phyloP scores from a whole-genome alignment of 164 flowering plant species.

The Taxillus chinensis region DNA sequence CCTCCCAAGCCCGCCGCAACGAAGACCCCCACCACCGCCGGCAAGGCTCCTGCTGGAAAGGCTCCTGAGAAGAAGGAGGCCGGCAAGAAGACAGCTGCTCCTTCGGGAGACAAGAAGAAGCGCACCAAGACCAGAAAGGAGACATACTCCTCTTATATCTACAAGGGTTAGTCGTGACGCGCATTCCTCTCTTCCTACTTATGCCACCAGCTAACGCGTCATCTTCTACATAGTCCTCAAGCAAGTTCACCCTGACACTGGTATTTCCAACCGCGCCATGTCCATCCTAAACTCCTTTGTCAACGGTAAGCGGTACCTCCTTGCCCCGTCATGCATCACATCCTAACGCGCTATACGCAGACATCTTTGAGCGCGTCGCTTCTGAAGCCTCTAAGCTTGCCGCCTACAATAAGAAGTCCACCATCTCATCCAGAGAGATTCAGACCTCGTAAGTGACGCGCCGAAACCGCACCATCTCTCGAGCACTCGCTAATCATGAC shows the following conservation, averaged over 20 bases:
- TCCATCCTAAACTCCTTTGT: slow-evolving; percentile 23
- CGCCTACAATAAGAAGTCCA: slow-evolving; percentile 22
- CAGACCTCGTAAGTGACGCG: too few relatives aligned
- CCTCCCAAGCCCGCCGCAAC: too few relatives aligned
- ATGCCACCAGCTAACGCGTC: slow-evolving; percentile 16
- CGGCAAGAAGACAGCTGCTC: background rate
- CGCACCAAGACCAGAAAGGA: slow-evolving; percentile 8
- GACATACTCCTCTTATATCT: slow-evolving; percentile 13
- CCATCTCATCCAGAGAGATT: slow-evolving; percentile 20
- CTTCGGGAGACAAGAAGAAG: slow-evolving; percentile 19
- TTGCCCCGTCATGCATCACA: too few relatives aligned
- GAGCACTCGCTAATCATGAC: too few relatives aligned
- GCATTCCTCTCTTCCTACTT: too few relatives aligned
- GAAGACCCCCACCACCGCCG: too few relatives aligned
- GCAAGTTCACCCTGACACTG: slow-evolving; percentile 24
- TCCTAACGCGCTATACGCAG: too few relatives aligned
- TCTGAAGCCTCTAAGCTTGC: slow-evolving; percentile 17
- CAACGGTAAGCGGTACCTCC: too few relatives aligned
- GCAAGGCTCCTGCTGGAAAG: too few relatives aligned
- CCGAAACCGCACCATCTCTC: too few relatives aligned
- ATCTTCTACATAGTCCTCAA: slow-evolving; percentile 22
- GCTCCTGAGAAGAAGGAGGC: too few relatives aligned
- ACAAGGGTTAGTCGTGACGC: slow-evolving; percentile 14
- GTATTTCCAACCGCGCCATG: slow-evolving; percentile 23
- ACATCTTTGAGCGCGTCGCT: slow-evolving; percentile 21